Base-by-base conservation (phyloP, 176 grass and related monocot species). In the Metroxylon sagu region DNA sequence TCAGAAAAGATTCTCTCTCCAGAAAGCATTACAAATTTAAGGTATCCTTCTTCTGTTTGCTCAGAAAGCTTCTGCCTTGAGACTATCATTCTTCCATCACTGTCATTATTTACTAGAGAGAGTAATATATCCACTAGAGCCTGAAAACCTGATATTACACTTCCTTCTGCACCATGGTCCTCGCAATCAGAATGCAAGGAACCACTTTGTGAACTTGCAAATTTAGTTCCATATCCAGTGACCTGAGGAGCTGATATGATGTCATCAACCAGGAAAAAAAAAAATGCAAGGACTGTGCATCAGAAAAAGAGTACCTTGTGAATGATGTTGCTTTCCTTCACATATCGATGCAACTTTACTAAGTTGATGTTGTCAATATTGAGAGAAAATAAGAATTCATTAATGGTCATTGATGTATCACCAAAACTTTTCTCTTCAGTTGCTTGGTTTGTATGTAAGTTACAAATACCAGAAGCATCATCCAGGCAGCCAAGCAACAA, bases 301-400 rank as follows among this genome's bases (percentile, higher is more conserved):
- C 59, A 2, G 48, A 26, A 10, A 26, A 60, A 14, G 39, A 25
- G 72, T 66, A 97, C 92, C 87, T 97, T 97, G 78, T 88, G 84
- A 74, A 85, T 71, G 74, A 91, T 85, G 54, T 91, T 90, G 81
- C 84, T 97, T 79, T 97, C 86, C 77, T 97, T 97, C 29, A 97
- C 50, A 75, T 88, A 97, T 64, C 82, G 81, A 68, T 82, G 90
- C 64, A 97, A 75, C 64, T 91, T 97, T 50, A 97, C 72, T 19
- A 97, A 79, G 51, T 97, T 97, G 76, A 97, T 90, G 69, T 91
- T 97, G 77, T 91, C 92, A 54, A 97, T 97, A 61, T 88, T 82
- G 59, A 97, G 84, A 70, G 87, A 82, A 70, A 97, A 91, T 60
- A 97, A 75, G 60, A 97, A 88, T 17, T 97, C 81, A 56, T 91